phyloP scores from a whole-genome alignment of 495 filamentous ascomycete genomes.

The Penicillium nucicola region DNA sequence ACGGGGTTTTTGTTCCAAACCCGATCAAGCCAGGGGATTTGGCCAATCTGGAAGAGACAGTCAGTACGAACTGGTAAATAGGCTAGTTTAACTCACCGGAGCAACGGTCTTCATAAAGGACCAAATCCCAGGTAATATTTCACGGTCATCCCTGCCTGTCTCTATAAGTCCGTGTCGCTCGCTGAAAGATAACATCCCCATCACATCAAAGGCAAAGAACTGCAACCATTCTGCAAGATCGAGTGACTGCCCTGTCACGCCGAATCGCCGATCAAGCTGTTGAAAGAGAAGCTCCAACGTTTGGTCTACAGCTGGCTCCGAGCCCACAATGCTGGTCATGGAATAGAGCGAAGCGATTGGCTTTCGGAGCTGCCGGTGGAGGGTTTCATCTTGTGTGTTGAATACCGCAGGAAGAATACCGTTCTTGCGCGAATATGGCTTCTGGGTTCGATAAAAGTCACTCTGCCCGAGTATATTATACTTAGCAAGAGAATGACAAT shows the following conservation, averaged over 20 bases:
- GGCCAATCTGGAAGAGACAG: constrained; percentile 19
- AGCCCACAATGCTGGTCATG: constrained; percentile 26
- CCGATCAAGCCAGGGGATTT: constrained; percentile 38
- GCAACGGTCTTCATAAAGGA: constrained; percentile 22
- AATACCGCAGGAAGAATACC: constrained; percentile 28
- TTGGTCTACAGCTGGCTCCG: constrained; percentile 32
- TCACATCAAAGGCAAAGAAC: constrained; percentile 43
- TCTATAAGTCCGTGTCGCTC: constrained; percentile 37
- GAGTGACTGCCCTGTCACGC: constrained; percentile 9
- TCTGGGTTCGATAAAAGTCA: constrained; percentile 24
- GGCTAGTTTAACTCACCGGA: constrained; percentile 15
- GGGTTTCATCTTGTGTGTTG: constrained; percentile 31
- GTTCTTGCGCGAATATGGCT: constrained; percentile 8
- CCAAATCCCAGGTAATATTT: constrained; percentile 24
- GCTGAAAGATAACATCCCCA: constrained; percentile 35
- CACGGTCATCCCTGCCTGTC: constrained; percentile 28
- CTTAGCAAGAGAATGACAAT: background rate
- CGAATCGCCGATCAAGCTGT: constrained; percentile 32
- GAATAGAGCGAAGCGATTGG: constrained; percentile 39
- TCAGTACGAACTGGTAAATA: background rate
- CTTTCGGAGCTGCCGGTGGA: constrained; percentile 31
- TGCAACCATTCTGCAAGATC: constrained; percentile 40
- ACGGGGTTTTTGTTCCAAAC: constrained; percentile 24
- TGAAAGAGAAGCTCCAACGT: constrained; percentile 24
- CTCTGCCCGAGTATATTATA: constrained; percentile 1